phyloP scores from a whole-genome alignment of 345 rosid species.

The Lagerstroemia speciosa region DNA sequence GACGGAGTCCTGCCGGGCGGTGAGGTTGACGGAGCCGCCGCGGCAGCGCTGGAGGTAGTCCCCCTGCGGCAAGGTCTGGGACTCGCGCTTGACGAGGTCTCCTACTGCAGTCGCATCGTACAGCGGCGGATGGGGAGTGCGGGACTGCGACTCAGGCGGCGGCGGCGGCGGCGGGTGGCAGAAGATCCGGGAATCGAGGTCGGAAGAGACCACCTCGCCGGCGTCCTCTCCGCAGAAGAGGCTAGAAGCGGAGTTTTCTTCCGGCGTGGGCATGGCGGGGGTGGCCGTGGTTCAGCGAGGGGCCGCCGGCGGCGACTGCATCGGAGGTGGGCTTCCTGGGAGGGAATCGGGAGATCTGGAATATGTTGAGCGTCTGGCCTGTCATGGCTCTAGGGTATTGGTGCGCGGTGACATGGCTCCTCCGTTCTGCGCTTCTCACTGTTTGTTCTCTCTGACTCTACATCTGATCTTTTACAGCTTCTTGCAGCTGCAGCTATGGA shows the following conservation, averaged over 20 bases:
- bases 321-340: background rate
- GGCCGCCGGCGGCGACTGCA: slow-evolving; percentile 2
- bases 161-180: slow-evolving; percentile 3
- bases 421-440: background rate
- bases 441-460: background rate
- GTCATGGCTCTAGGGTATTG: background rate
- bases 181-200: slow-evolving; percentile 16
- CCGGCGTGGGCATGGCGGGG: slow-evolving; percentile 1
- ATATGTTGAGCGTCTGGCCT: background rate
- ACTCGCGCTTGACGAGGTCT: slow-evolving; percentile 30
- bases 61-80: slow-evolving; percentile 23
- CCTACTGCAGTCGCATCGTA: slow-evolving; percentile 17
- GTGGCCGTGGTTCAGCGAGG: background rate
- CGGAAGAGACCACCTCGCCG: slow-evolving; percentile 19
- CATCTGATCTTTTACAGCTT: background rate
- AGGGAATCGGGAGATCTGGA: background rate
- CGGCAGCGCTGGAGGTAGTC: slow-evolving; percentile 42
- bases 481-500: background rate
- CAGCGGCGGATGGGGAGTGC: slow-evolving; percentile 6
- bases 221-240: slow-evolving; percentile 22
- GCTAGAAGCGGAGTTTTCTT: slow-evolving; percentile 10
- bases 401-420: background rate
- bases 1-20: slow-evolving; percentile 61
- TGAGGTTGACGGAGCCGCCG: slow-evolving; percentile 32
- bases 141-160: background rate